phyloP scores from a whole-genome alignment of 2,329 filamentous ascomycete genomes.

The Colletotrichum liriopes region DNA sequence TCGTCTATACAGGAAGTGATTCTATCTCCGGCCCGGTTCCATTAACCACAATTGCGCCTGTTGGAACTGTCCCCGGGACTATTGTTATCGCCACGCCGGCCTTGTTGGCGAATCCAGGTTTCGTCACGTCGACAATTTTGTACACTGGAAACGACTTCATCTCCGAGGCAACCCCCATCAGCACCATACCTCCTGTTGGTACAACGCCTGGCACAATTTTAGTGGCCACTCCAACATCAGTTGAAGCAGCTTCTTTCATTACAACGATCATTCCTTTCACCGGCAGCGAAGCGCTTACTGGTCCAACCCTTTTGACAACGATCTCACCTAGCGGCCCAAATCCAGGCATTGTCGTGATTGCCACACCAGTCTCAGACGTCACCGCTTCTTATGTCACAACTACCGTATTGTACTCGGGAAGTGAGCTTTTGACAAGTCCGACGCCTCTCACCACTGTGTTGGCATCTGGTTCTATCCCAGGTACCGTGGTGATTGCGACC shows the following conservation, averaged over 20 bases:
- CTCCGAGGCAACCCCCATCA: not conserved
- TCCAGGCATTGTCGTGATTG: not conserved
- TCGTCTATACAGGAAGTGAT: slow-evolving; percentile 6
- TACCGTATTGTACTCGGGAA: slow-evolving; percentile 3
- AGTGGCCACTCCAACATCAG: slow-evolving; percentile 2
- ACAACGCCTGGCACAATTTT: not conserved
- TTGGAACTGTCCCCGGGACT: slow-evolving; percentile 9
- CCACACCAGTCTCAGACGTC: not conserved
- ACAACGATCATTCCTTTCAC: slow-evolving; percentile 6
- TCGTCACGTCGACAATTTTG: slow-evolving; percentile 14
- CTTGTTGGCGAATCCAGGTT: not conserved
- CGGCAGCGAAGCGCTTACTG: slow-evolving; percentile 5
- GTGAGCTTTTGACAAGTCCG: not conserved
- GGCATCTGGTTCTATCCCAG: not conserved
- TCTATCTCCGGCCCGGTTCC: not conserved
- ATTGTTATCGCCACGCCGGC: slow-evolving; percentile 24
- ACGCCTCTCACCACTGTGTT: not conserved
- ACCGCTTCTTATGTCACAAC: not conserved
- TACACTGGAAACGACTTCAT: slow-evolving; percentile 14
- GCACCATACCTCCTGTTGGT: not conserved
- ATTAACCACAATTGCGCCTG: not conserved
- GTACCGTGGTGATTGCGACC: slow-evolving; percentile 6
- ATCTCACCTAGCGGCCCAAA: slow-evolving; percentile 8
- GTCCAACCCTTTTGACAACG: slow-evolving; percentile 6
- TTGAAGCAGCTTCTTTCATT: not conserved